Percentiles rank a stretch among this genome's conserved stretches.
Conservation (phyloP, 2,329 filamentous ascomycete genomes). For the Escovopsis sp. region DNA sequence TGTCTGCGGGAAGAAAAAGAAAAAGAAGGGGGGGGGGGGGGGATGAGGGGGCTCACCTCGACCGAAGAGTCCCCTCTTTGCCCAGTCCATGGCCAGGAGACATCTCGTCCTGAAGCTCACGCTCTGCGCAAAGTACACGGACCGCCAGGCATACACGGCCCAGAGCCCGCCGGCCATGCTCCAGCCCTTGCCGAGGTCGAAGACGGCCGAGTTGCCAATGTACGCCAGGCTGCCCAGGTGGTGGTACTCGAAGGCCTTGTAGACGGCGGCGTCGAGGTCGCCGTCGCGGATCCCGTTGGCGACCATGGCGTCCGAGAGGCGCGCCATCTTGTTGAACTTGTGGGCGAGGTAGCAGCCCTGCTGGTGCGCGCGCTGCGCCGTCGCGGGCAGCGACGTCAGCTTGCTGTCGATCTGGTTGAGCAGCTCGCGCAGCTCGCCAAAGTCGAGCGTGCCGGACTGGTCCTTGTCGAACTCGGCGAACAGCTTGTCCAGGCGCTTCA, state of each 20-base stretch:
- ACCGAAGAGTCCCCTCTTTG: conserved; percentile 89
- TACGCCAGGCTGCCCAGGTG: conserved; percentile 90
- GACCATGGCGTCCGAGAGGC: conserved; percentile 56
- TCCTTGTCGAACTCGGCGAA: conserved; percentile 90
- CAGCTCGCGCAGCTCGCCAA: conserved; percentile 78
- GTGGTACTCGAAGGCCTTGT: conserved; percentile 87
- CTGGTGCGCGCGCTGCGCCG: conserved; percentile 90
- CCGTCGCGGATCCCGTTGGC: conserved; percentile 76
- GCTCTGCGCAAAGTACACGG: conserved; percentile 94
- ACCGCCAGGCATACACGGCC: conserved; percentile 92
- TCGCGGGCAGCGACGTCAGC: conserved; percentile 85
- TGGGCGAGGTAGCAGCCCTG: conserved; percentile 85
- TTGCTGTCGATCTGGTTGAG: conserved; percentile 88
- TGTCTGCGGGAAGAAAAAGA: conserved; percentile 19
- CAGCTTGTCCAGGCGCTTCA: conserved; percentile 78
- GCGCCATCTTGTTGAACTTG: conserved; percentile 86
- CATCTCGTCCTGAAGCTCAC: conserved; percentile 83
- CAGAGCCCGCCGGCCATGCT: conserved; percentile 70
- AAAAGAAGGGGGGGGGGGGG: conserved; percentile 21
- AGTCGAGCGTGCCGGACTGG: conserved; percentile 83
- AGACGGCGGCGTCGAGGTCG: conserved; percentile 81
- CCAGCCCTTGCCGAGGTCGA: conserved; percentile 69
- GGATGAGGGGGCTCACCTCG: conserved; percentile 38
- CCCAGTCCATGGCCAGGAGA: conserved; percentile 95
- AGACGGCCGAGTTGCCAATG: conserved; percentile 90